Evolutionary conservation across 2,329 filamentous ascomycete genomes (phyloP), one percentile per base, ranked within the genome.

Genomic region (Botryosphaeria dothidea): DNA sequence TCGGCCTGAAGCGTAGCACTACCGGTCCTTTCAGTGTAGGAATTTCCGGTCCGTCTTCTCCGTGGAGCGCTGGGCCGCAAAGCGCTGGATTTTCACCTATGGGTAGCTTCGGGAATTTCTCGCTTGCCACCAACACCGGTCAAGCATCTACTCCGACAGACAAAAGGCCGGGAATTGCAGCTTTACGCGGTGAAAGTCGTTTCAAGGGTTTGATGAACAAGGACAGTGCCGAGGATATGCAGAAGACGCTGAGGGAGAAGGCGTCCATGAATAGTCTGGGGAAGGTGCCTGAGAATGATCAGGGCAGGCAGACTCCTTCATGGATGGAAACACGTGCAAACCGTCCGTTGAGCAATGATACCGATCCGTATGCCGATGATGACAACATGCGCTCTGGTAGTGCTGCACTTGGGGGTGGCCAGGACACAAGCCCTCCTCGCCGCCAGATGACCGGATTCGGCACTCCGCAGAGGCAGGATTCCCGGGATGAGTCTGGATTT

Each of bases 81-180:
- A 83, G 82, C 57, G 85, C 89, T 48, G 85, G 87, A 13, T 87
- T 91, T 70, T 85, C 89, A 6, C 87, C 88, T 1, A 91, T 93
- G 83, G 93, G 94, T 36, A 89, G 89, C 23, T 99, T 99, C 78
- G 94, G 94, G 11, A 95, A 89, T 72, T 98, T 98, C 77, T 89
- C 91, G n/a, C 77, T 96, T 61, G 81, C 79, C 13, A 78, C 75
- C 41, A 78, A 80, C 54, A 78, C 86, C 3, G 80, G 82, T 31
- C 83, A 84, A 36, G 82, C 85, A 19, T 79, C 85, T 6, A 82
- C 87, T 31, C 78, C 83, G 7, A 81, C 84, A 3, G 92, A 96
- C 63, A 96, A 95, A 80, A 88, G 91, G 70, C 74, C 86, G 29
- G 84, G 84, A 9, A 86, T 90, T 71, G 89, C 88, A 29, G 89